These are phyloP conservation scores for Trametes punicea DNA, from an alignment of 768 basidiomycete species.

Conservation along the genomic window DNA sequence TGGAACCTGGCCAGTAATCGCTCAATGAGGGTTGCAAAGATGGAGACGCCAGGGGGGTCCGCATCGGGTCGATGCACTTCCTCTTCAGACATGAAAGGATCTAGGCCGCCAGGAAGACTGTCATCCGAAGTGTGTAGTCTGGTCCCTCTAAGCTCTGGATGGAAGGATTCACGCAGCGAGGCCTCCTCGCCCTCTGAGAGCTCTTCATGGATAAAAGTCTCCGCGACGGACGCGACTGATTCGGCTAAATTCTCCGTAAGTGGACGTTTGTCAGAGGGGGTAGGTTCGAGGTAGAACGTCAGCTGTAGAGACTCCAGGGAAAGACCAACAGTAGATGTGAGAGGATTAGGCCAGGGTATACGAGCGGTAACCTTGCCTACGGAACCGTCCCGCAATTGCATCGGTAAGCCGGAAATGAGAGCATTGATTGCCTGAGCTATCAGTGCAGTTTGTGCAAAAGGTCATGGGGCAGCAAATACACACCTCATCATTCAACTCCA, in stretches of 20 bases:
- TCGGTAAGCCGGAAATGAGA: slow-evolving; percentile 59
- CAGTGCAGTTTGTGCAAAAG: slow-evolving; percentile 18
- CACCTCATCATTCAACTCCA: slow-evolving; percentile 76
- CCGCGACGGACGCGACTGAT: slow-evolving; percentile 81
- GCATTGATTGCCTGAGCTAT: slow-evolving; percentile 73
- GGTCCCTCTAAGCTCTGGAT: slow-evolving; percentile 38
- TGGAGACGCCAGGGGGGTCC: slow-evolving; percentile 72
- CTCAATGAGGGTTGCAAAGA: slow-evolving; percentile 80
- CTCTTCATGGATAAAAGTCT: slow-evolving; percentile 84
- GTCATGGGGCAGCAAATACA: slow-evolving; percentile 29
- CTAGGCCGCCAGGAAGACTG: slow-evolving; percentile 65
- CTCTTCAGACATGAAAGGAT: slow-evolving; percentile 49
- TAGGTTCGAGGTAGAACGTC: slow-evolving; percentile 48
- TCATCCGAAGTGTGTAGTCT: slow-evolving; percentile 27
- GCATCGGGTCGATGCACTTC: slow-evolving; percentile 41
- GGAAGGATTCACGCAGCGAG: slow-evolving; percentile 65
- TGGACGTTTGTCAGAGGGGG: slow-evolving; percentile 19
- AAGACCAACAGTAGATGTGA: slow-evolving; percentile 69
- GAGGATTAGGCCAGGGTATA: slow-evolving; percentile 83
- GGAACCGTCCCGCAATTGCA: slow-evolving; percentile 66
- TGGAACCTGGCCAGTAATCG: slow-evolving; percentile 74
- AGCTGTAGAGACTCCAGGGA: slow-evolving; percentile 68
- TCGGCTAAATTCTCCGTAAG: slow-evolving; percentile 52
- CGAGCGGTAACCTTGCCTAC: slow-evolving; percentile 73
- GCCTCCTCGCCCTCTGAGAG: slow-evolving; percentile 69